These are phyloP conservation scores for Kodamaea leandrae DNA, from an alignment of 805 yeast species.

Conservation along the genomic window DNA sequence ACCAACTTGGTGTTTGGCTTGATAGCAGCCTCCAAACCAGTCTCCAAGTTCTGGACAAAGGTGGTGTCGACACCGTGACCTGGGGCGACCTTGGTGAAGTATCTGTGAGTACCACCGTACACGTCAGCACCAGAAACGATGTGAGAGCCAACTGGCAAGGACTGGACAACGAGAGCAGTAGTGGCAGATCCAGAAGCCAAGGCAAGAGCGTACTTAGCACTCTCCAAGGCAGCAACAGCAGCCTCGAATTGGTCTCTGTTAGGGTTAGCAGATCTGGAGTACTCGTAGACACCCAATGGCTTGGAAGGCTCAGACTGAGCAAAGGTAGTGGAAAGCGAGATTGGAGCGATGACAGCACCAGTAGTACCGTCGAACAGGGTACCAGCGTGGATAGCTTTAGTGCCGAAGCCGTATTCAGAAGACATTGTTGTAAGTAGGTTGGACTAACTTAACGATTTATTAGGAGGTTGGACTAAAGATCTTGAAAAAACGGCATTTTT, in stretches of 20 bases:
- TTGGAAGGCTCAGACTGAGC: slow-evolving; percentile 75
- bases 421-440: slow-evolving; percentile 11
- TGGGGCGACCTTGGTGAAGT: slow-evolving; percentile 80
- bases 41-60: slow-evolving; percentile 62
- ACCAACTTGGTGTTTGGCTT: slow-evolving; percentile 67
- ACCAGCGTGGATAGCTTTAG: slow-evolving; percentile 84
- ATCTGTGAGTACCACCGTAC: slow-evolving; percentile 89
- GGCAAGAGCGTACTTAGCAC: slow-evolving; percentile 72
- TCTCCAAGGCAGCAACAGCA: slow-evolving; percentile 76
- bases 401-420: slow-evolving; percentile 55
- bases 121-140: slow-evolving; percentile 81
- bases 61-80: slow-evolving; percentile 71
- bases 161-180: slow-evolving; percentile 73
- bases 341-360: slow-evolving; percentile 85
- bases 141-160: slow-evolving; percentile 68
- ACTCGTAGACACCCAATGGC: slow-evolving; percentile 78
- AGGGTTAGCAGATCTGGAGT: slow-evolving; percentile 83
- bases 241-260: slow-evolving; percentile 79
- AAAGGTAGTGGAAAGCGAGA: slow-evolving; percentile 80
- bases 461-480: slow-evolving; percentile 10
- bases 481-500: background rate
- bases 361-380: slow-evolving; percentile 66
- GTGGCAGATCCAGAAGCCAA: slow-evolving; percentile 85
- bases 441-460: slow-evolving; percentile 6
- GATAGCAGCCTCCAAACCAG: slow-evolving; percentile 56